phyloP scores from a whole-genome alignment of 108 stramenopile genomes.

The Nitzschia sp. region DNA sequence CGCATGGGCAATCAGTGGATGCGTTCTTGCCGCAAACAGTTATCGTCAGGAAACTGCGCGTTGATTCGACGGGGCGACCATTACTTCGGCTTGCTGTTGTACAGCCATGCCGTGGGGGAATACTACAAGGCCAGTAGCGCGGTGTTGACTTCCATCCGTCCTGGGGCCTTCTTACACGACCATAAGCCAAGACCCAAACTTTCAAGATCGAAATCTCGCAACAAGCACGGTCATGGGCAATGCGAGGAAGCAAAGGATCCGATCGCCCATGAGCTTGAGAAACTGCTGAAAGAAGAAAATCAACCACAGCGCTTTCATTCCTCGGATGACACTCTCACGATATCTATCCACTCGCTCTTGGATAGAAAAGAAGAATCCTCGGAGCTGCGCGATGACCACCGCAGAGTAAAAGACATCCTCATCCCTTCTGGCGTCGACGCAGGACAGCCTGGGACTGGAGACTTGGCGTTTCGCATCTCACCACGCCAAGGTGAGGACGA shows the following conservation, averaged over 20 bases:
- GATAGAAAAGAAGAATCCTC: too few relatives aligned
- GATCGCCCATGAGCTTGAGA: not conserved
- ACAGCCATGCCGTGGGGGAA: slow-evolving; percentile 1
- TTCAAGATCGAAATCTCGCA: not conserved
- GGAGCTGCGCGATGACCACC: too few relatives aligned
- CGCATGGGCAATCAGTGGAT: slow-evolving; percentile 12
- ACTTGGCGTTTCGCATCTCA: too few relatives aligned
- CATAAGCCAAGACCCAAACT: too few relatives aligned
- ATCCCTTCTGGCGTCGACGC: too few relatives aligned
- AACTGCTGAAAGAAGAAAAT: not conserved
- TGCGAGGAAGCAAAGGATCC: not conserved
- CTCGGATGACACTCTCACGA: too few relatives aligned
- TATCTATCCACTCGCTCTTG: too few relatives aligned
- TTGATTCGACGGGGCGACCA: slow-evolving; percentile 17
- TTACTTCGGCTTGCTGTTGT: slow-evolving; percentile 4
- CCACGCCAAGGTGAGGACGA: too few relatives aligned
- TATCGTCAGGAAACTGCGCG: not conserved
- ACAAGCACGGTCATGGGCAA: not conserved
- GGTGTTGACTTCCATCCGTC: not conserved
- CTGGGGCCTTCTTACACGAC: too few relatives aligned
- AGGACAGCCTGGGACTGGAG: too few relatives aligned
- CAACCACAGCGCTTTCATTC: not conserved
- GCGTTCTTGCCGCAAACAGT: not conserved
- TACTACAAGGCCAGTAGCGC: slow-evolving; percentile 12
- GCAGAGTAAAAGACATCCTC: too few relatives aligned